phyloP scores from a whole-genome alignment of 192 early-diverging fungal species.

The Coemansia erecta region DNA sequence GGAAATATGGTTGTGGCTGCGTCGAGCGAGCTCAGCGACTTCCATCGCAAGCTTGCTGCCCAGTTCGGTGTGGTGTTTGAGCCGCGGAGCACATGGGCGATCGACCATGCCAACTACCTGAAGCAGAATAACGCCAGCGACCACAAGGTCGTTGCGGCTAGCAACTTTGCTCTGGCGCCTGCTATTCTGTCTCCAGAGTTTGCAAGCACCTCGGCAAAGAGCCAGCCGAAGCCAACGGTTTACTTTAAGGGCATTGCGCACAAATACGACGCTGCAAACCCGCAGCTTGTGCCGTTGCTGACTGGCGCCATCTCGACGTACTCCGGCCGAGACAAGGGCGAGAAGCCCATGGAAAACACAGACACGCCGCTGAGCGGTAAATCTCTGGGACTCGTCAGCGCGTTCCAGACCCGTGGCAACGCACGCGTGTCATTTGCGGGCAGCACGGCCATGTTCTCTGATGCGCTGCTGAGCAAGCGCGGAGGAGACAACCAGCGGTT shows the following conservation, averaged over 20 bases:
- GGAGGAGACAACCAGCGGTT: constrained; percentile 70
- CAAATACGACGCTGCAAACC: constrained; percentile 60
- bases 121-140: constrained; percentile 42
- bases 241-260: constrained; percentile 81
- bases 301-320: constrained; percentile 62
- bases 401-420: constrained; percentile 86
- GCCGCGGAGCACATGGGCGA: constrained; percentile 61
- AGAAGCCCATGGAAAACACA: constrained; percentile 27
- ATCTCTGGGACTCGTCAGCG: constrained; percentile 70
- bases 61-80: constrained; percentile 91
- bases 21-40: constrained; percentile 61
- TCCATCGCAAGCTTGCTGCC: constrained; percentile 75
- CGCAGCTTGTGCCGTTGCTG: constrained; percentile 66
- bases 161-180: constrained; percentile 39
- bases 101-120: constrained; percentile 69
- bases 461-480: constrained; percentile 56
- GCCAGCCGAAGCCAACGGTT: constrained; percentile 9
- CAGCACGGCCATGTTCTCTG: constrained; percentile 77
- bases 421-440: constrained; percentile 84
- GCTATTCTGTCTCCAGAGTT: constrained; percentile 32
- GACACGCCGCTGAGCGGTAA: constrained; percentile 56
- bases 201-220: not conserved
- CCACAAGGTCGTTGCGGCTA: constrained; percentile 59
- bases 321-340: constrained; percentile 56
- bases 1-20: constrained; percentile 85